Evolutionary conservation across 768 basidiomycete genomes (phyloP).

Genomic region (Boletus rubropictus): DNA sequence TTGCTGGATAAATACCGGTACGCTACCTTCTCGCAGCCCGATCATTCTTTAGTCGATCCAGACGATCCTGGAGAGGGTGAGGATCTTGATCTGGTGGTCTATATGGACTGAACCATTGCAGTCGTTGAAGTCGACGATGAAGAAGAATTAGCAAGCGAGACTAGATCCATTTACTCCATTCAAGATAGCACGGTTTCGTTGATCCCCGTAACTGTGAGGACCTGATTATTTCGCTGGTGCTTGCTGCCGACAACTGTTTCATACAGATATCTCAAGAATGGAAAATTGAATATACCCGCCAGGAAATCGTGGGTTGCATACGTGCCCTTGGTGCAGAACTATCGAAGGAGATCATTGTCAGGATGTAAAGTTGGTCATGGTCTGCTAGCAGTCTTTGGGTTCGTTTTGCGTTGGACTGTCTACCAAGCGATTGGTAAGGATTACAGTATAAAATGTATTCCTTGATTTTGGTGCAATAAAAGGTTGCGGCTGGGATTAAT

Average conservation of each 20-base stretch:
- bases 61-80: slow-evolving; percentile 28
- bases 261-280: slow-evolving; percentile 25
- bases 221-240: neutral
- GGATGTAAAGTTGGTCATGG: slow-evolving; percentile 10
- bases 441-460: neutral
- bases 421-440: neutral
- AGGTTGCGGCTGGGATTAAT: neutral
- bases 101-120: slow-evolving; percentile 12
- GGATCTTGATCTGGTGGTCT: neutral
- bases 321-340: slow-evolving; percentile 40
- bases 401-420: neutral
- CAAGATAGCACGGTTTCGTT: slow-evolving; percentile 16
- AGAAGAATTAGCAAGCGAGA: slow-evolving; percentile 18
- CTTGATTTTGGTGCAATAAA: neutral
- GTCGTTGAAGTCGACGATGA: slow-evolving; percentile 10
- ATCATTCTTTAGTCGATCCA: slow-evolving; percentile 41
- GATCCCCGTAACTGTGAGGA: slow-evolving; percentile 25
- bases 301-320: slow-evolving; percentile 39
- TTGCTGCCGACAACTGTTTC: slow-evolving; percentile 6
- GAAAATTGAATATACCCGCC: slow-evolving; percentile 26
- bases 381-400: neutral
- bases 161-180: slow-evolving; percentile 23
- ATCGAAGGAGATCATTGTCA: slow-evolving; percentile 38
- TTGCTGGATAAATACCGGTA: slow-evolving; percentile 66
- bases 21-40: slow-evolving; percentile 62